Conservation (phyloP, 495 filamentous ascomycete genomes). For the Astrothelium macrocarpum region DNA sequence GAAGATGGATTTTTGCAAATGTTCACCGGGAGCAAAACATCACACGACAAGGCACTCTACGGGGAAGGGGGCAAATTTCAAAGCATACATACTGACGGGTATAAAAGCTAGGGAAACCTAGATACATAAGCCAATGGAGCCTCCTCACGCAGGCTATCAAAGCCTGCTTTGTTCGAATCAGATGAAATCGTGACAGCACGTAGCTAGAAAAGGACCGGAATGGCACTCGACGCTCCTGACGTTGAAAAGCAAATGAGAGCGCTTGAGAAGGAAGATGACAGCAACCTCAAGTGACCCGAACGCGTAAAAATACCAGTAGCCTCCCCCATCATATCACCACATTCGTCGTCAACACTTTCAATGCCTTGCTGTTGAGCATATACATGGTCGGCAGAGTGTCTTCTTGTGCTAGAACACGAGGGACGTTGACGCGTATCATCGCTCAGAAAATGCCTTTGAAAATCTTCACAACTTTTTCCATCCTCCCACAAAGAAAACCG, state of each 20-base stretch:
- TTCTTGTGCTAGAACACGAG: neutral
- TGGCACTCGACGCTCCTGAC: neutral
- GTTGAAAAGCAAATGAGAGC: neutral
- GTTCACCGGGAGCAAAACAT: neutral
- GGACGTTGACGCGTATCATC: neutral
- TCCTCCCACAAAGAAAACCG: too few relatives aligned
- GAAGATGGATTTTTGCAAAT: too few relatives aligned
- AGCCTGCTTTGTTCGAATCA: neutral
- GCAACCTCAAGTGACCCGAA: neutral
- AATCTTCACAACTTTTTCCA: too few relatives aligned
- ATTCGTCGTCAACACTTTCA: too few relatives aligned
- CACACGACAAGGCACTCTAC: neutral
- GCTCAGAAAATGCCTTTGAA: too few relatives aligned
- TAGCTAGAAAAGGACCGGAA: slow-evolving; percentile 1
- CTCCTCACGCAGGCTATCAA: neutral
- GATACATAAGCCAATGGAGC: neutral
- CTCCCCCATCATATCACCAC: too few relatives aligned
- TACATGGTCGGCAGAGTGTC: too few relatives aligned
- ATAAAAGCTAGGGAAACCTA: neutral
- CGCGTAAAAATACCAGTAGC: neutral
- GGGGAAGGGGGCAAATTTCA: neutral
- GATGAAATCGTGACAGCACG: neutral
- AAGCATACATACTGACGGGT: neutral
- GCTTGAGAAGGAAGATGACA: neutral
- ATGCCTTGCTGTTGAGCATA: too few relatives aligned